Evolutionary conservation across 768 basidiomycete species (phyloP), one percentile per base, ranked within the genome.

Genomic region (Antrodiella citrinella): DNA sequence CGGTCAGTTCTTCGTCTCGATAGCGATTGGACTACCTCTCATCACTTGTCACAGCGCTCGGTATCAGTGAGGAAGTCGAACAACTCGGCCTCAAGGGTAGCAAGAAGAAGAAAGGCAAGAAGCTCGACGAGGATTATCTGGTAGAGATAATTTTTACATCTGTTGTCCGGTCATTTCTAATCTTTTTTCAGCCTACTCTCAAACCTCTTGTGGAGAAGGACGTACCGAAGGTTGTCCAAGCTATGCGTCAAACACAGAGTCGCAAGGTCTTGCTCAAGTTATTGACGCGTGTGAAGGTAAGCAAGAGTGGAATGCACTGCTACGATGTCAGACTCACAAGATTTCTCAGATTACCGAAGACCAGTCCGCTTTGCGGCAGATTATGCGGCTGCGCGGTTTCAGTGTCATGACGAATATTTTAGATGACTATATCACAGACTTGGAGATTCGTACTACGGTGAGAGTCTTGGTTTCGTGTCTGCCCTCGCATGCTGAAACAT

Each of bases 341-440:
- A 19, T 42, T 18, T 42, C 26, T 49, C 55, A 95, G 93, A 82
- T 95, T 51, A 95, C 95, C 2, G 81, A 86, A 35, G 91, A 95
- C 53, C 75, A 80, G 41, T 72, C 80, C 0, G 81, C 91, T 11
- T 71, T 92, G 21, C 75, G 90, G 24, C 82, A 91, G 63, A 74
- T 98, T 44, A 86, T 96, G 81, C 85, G 92, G 3, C 71, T 97
- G 60, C 91, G 96, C 62, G 94, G 94, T 2, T 89, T 94, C 64
- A 88, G 85, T 66, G 70, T 93, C 13, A 94, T 98, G 91, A 84
- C 81, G 42, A 90, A 87, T 60, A 75, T 97, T 35, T 69, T 98
- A 24, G 80, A 86, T 30, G 92, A 97, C 59, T 71, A 91, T 56
- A 61, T 61, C 10, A 71, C 75, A 15, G 91, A 98, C 60, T 44